Conservation (phyloP, 192 early-diverging fungal genomes). For the Polychytrium aggregatum region DNA sequence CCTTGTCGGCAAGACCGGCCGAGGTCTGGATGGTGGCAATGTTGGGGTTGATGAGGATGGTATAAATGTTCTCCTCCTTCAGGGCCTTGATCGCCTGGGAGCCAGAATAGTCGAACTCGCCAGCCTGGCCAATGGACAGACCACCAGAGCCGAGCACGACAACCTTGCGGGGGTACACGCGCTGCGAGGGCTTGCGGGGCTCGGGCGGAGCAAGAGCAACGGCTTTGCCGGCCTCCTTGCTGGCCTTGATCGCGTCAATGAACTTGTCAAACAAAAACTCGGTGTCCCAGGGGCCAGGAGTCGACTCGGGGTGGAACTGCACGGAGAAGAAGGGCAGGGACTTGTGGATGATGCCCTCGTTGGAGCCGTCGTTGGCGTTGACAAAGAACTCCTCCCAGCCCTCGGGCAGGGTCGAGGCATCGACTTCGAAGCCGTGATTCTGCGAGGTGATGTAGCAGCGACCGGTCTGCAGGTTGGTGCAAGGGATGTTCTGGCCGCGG, state of each 20-base stretch:
- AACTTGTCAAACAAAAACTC: constrained; percentile 97
- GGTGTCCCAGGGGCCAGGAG: constrained; percentile 92
- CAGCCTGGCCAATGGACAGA: constrained; percentile 95
- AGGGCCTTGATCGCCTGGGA: constrained; percentile 96
- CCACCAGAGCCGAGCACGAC: constrained; percentile 94
- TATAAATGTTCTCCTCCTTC: constrained; percentile 93
- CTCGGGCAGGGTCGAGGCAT: constrained; percentile 58
- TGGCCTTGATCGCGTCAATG: constrained; percentile 64
- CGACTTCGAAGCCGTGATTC: constrained; percentile 97
- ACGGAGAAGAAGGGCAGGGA: constrained; percentile 90
- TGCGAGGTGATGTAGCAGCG: constrained; percentile 98
- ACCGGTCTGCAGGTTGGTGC: constrained; percentile 87
- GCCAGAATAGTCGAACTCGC: constrained; percentile 98
- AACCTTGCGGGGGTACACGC: constrained; percentile 76
- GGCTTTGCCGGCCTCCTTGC: constrained; percentile 51
- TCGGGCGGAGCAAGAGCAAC: constrained; percentile 60
- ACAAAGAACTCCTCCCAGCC: constrained; percentile 85
- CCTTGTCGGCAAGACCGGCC: constrained; percentile 91
- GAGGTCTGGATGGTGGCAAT: constrained; percentile 99
- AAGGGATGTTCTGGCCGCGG: constrained; percentile 99
- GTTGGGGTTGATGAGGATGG: constrained; percentile 97
- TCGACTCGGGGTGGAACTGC: constrained; percentile 98
- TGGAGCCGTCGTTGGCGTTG: constrained; percentile 97
- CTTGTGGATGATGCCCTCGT: constrained; percentile 94
- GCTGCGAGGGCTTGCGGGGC: constrained; percentile 20